Evolutionary conservation across 495 filamentous ascomycete species (phyloP).

Genomic region (Symbiotaphrina buchneri): DNA sequence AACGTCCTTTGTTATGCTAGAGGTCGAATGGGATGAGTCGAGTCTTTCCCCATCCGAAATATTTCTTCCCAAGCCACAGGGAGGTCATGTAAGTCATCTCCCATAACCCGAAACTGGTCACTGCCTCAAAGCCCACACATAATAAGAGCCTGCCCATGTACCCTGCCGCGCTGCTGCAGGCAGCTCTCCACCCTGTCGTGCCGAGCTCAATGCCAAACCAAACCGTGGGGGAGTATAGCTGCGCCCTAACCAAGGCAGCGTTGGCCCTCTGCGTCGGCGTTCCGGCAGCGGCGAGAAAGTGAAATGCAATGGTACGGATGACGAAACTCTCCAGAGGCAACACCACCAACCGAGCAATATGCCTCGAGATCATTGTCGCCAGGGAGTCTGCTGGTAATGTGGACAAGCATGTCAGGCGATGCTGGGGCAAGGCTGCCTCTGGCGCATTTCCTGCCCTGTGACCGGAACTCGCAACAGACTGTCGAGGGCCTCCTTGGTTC

Average conservation of each 20-base stretch:
- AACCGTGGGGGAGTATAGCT: slow-evolving; percentile 1
- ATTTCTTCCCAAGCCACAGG: slow-evolving; percentile 3
- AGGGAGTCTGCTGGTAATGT: slow-evolving; percentile 1
- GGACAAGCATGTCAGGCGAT: slow-evolving; percentile 2
- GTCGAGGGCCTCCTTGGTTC: not conserved
- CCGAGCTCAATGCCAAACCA: not conserved
- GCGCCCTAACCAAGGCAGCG: slow-evolving; percentile 1
- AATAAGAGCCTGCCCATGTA: no score
- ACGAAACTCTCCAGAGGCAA: slow-evolving; percentile 3
- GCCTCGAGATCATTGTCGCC: slow-evolving; percentile 1
- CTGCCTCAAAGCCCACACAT: no score
- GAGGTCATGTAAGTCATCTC: no score
- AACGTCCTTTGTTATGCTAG: no score
- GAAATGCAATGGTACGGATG: slow-evolving; percentile 1
- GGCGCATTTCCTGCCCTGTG: not conserved
- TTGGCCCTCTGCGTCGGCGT: slow-evolving; percentile 1
- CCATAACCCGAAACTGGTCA: no score
- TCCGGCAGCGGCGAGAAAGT: slow-evolving; percentile 4
- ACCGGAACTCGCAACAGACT: not conserved
- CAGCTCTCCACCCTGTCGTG: no score
- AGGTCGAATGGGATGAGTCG: no score
- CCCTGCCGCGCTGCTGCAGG: no score
- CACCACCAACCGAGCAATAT: not conserved
- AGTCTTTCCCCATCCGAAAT: slow-evolving; percentile 1
- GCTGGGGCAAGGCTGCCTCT: not conserved